Percentiles rank a stretch among this genome's conserved stretches.
Conservation (phyloP, 2,329 filamentous ascomycete genomes). For the Orbilia brochopaga region DNA sequence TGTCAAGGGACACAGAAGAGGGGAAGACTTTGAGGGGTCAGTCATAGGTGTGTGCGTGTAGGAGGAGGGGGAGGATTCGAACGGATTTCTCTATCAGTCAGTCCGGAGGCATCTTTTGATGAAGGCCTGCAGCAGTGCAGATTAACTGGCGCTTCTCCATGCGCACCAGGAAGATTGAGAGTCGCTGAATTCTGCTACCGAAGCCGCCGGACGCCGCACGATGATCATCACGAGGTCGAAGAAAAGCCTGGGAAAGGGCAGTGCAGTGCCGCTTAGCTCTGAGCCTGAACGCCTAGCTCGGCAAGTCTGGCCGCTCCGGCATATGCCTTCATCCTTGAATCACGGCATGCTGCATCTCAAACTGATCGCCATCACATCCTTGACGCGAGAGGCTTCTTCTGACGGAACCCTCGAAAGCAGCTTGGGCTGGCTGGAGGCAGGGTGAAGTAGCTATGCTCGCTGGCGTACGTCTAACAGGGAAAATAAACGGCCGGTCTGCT, state of each 20-base stretch:
- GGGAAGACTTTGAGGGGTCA: conserved; percentile 27
- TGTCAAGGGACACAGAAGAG: conserved; percentile 43
- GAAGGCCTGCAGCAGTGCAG: conserved; percentile 31
- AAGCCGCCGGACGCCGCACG: conserved; percentile 47
- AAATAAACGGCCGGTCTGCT: conserved; percentile 12
- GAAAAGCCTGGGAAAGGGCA: conserved; percentile 5
- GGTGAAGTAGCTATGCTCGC: neutral
- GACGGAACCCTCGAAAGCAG: conserved; percentile 5
- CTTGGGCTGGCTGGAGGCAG: conserved; percentile 9
- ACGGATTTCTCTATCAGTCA: conserved; percentile 39
- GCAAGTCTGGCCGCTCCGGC: conserved; percentile 29
- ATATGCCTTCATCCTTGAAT: conserved; percentile 48
- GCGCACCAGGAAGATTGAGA: conserved; percentile 48
- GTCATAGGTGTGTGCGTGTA: conserved; percentile 27
- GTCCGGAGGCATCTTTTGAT: conserved; percentile 29
- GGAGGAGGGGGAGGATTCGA: no score
- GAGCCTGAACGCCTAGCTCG: conserved; percentile 2
- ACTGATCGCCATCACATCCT: conserved; percentile 39
- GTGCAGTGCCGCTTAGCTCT: conserved; percentile 18
- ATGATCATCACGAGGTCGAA: conserved; percentile 18
- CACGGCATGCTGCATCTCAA: conserved; percentile 26
- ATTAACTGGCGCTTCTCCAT: conserved; percentile 44
- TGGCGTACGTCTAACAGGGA: neutral
- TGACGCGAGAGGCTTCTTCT: conserved; percentile 5
- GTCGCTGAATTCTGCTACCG: conserved; percentile 26